phyloP scores from a whole-genome alignment of 2,329 filamentous ascomycete genomes.

The Colletotrichum gloeosporioides region DNA sequence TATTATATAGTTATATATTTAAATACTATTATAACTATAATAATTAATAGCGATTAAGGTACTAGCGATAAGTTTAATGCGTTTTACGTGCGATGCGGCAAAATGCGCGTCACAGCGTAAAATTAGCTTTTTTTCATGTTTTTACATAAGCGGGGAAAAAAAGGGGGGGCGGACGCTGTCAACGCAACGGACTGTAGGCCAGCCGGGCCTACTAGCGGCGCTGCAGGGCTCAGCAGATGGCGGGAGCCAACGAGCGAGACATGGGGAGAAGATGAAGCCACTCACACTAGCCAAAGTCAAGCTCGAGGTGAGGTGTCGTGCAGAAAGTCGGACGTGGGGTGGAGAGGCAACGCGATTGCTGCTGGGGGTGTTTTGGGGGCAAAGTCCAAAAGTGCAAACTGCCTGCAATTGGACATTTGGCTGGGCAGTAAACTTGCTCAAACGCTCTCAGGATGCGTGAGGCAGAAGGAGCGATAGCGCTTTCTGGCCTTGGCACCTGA shows the following conservation, averaged over 20 bases:
- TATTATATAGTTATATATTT: too few relatives aligned
- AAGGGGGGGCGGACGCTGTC: too few relatives aligned
- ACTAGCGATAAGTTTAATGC: too few relatives aligned
- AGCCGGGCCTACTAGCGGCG: neutral
- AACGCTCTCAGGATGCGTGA: constrained; percentile 23
- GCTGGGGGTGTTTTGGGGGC: neutral
- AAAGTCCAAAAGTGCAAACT: neutral
- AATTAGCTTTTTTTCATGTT: too few relatives aligned
- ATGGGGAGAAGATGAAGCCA: neutral
- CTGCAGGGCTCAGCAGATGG: neutral
- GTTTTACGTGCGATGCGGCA: too few relatives aligned
- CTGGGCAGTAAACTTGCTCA: constrained; percentile 27
- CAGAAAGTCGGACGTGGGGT: neutral
- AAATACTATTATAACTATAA: too few relatives aligned
- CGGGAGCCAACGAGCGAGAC: neutral
- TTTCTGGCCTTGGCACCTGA: constrained; percentile 3
- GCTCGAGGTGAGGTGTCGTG: neutral
- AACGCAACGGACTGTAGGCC: too few relatives aligned
- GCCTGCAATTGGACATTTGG: neutral
- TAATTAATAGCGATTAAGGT: too few relatives aligned
- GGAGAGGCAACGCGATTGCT: neutral
- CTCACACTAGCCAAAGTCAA: neutral
- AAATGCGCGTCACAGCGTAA: too few relatives aligned
- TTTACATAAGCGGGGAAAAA: too few relatives aligned
- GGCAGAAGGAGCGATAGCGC: constrained; percentile 5